These are phyloP conservation scores for Fragaria nilgerrensis DNA, from an alignment of 306 rosid genomes.

Conservation along the genomic window DNA sequence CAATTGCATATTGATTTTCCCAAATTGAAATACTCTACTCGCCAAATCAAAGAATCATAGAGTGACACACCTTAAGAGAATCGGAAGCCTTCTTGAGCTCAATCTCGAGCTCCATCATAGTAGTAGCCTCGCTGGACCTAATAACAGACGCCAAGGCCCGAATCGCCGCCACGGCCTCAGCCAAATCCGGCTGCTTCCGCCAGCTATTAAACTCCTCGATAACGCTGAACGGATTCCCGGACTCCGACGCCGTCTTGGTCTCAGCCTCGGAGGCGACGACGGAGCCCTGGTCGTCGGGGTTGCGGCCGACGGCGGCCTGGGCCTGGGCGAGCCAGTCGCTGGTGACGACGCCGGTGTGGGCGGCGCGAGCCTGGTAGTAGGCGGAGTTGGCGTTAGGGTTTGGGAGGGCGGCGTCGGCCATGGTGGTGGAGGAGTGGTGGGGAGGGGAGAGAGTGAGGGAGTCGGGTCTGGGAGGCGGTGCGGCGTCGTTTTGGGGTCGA, in stretches of 20 bases:
- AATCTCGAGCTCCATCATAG: conserved; percentile 93
- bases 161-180: conserved; percentile 96
- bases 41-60: neutral
- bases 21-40: neutral
- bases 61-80: conserved; percentile 56
- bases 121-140: conserved; percentile 67
- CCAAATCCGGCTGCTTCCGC: conserved; percentile 94
- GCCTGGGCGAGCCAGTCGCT: conserved; percentile 92
- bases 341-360: conserved; percentile 78
- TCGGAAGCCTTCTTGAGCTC: conserved; percentile 95
- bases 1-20: neutral
- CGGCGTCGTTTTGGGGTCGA: conserved; percentile 31
- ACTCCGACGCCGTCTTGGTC: neutral
- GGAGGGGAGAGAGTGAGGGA: conserved; percentile 24
- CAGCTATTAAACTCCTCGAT: conserved; percentile 76
- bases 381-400: conserved; percentile 57
- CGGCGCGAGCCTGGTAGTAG: conserved; percentile 69
- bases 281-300: conserved; percentile 19
- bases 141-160: conserved; percentile 89
- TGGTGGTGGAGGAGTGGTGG: conserved; percentile 30
- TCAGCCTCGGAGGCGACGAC: conserved; percentile 10
- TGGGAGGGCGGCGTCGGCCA: conserved; percentile 40
- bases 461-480: conserved; percentile 29
- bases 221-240: conserved; percentile 61
- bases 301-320: conserved; percentile 59